Evolutionary conservation across 208 protist species (phyloP).

Genomic region (Leptomonas pyrrhocoris): DNA sequence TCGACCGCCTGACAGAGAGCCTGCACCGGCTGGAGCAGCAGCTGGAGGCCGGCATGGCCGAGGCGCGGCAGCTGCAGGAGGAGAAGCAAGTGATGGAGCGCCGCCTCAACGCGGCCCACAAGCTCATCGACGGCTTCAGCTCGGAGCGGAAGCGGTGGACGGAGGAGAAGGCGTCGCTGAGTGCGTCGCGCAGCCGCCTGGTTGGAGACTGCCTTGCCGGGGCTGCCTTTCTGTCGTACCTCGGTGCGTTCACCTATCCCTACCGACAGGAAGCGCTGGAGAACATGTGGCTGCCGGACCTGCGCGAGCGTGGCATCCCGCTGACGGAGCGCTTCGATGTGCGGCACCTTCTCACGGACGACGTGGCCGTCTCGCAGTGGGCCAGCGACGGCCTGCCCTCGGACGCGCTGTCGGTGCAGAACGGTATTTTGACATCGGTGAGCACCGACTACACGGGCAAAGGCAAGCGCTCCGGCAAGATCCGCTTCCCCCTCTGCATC

Average conservation of each 20-base stretch:
- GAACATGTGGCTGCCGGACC: slow-evolving; percentile 91
- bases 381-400: slow-evolving; percentile 96
- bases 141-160: slow-evolving; percentile 97
- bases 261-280: slow-evolving; percentile 96
- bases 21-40: slow-evolving; percentile 89
- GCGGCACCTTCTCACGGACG: slow-evolving; percentile 94
- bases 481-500: slow-evolving; percentile 98
- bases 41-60: slow-evolving; percentile 89
- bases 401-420: slow-evolving; percentile 98
- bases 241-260: slow-evolving; percentile 97
- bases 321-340: slow-evolving; percentile 90
- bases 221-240: slow-evolving; percentile 97
- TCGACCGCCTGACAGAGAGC: slow-evolving; percentile 93
- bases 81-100: slow-evolving; percentile 95
- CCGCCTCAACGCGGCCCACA: slow-evolving; percentile 94
- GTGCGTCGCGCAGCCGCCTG: slow-evolving; percentile 83
- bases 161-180: slow-evolving; percentile 92
- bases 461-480: slow-evolving; percentile 78
- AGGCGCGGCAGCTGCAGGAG: slow-evolving; percentile 92
- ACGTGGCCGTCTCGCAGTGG: slow-evolving; percentile 98
- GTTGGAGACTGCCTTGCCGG: slow-evolving; percentile 98
- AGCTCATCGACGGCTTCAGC: slow-evolving; percentile 97
- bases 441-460: slow-evolving; percentile 83
- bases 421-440: slow-evolving; percentile 97
- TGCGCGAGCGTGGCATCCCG: slow-evolving; percentile 88